Percentiles rank a stretch among this genome's conserved stretches.
Conservation (phyloP, 2,329 filamentous ascomycete genomes). For the Tolypocladium ophioglossoides region DNA sequence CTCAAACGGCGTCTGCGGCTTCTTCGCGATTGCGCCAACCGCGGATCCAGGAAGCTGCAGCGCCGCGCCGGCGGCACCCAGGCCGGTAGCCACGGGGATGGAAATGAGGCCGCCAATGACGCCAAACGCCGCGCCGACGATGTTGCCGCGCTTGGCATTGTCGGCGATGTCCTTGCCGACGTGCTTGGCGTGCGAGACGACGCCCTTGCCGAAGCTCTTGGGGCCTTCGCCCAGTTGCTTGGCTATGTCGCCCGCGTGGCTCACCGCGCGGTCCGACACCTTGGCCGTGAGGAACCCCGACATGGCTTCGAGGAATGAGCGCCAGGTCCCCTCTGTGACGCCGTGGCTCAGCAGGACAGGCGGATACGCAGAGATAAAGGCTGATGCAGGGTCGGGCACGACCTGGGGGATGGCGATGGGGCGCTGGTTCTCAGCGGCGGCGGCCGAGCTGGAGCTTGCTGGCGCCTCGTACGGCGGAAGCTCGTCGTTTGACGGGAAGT, state of each 20-base stretch:
- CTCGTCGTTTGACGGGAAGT: slow-evolving; percentile 23
- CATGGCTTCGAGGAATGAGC: slow-evolving; percentile 25
- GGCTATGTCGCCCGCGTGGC: slow-evolving; percentile 30
- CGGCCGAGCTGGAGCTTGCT: slow-evolving; percentile 1
- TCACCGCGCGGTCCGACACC: slow-evolving; percentile 30
- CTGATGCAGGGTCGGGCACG: slow-evolving; percentile 19
- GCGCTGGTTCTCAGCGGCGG: slow-evolving; percentile 4
- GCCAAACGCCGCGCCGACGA: slow-evolving; percentile 25
- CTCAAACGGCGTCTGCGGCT: slow-evolving; percentile 29
- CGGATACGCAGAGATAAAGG: slow-evolving; percentile 28
- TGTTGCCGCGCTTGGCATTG: slow-evolving; percentile 27
- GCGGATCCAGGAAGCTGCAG: slow-evolving; percentile 22
- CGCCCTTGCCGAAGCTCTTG: slow-evolving; percentile 22
- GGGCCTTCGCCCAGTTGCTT: slow-evolving; percentile 24
- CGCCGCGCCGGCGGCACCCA: slow-evolving; percentile 24
- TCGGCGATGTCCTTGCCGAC: slow-evolving; percentile 24
- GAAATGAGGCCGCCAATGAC: slow-evolving; percentile 26
- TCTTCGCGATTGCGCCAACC: slow-evolving; percentile 20
- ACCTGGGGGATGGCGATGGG: slow-evolving; percentile 32
- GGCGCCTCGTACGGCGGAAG: slow-evolving; percentile 17
- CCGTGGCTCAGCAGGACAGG: slow-evolving; percentile 26
- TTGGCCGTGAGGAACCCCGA: slow-evolving; percentile 36
- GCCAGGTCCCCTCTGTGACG: slow-evolving; percentile 23
- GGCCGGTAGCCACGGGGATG: slow-evolving; percentile 26
- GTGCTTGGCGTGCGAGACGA: slow-evolving; percentile 23